A percentile compares a stretch with the other conserved stretches of the same genome.
Evolutionary conservation across 306 rosid genomes (phyloP).

Genomic region (Urtica urens): DNA sequence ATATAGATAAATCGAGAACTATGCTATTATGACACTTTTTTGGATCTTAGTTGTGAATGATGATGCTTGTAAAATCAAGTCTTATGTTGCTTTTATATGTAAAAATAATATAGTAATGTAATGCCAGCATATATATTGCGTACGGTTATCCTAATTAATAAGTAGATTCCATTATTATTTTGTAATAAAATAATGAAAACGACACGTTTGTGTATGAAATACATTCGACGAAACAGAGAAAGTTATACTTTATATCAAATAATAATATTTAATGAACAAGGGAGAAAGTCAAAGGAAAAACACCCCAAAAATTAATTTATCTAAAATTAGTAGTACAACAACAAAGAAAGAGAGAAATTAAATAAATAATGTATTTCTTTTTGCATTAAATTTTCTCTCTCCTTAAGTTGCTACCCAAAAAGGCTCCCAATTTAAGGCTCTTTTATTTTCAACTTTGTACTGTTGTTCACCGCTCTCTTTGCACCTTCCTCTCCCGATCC

Average conservation of each 20-base stretch:
- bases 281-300: constrained; percentile 23
- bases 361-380: constrained; percentile 9
- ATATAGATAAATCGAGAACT: too few relatives aligned
- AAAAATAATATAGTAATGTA: too few relatives aligned
- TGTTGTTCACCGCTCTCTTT: constrained; percentile 43
- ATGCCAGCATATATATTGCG: too few relatives aligned
- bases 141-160: not conserved
- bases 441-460: constrained; percentile 22
- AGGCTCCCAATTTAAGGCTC: constrained; percentile 33
- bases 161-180: not conserved
- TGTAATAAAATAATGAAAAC: not conserved
- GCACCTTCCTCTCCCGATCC: constrained; percentile 24
- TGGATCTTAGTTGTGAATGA: too few relatives aligned
- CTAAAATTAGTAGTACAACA: not conserved
- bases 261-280: not conserved
- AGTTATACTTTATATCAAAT: constrained; percentile 1
- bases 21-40: too few relatives aligned
- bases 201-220: constrained; percentile 14
- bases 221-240: constrained; percentile 16
- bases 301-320: not conserved
- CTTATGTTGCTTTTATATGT: too few relatives aligned
- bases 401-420: constrained; percentile 47
- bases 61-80: too few relatives aligned
- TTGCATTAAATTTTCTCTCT: not conserved
- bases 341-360: constrained; percentile 6